Conservation (phyloP, 352 stramenopile species). For the Thraustochytrium striatum region DNA sequence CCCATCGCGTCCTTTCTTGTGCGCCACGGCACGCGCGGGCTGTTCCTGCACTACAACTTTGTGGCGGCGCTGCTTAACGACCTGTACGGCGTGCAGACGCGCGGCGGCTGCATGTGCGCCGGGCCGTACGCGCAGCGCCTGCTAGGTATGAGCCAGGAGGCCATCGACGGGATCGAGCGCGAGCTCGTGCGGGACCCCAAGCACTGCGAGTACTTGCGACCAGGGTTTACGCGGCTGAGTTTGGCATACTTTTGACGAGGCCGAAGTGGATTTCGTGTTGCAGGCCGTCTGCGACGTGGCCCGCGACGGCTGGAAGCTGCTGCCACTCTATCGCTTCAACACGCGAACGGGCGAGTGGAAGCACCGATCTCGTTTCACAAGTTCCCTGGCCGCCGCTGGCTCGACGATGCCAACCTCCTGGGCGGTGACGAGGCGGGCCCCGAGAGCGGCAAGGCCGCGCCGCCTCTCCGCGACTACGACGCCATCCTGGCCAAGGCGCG, state of each 20-base stretch:
- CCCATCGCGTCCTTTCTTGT: background rate
- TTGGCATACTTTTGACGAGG: conserved; percentile 66
- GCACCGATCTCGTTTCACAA: conserved; percentile 59
- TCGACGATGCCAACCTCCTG: conserved; percentile 51
- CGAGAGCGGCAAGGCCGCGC: too few species aligned
- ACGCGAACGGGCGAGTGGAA: conserved; percentile 86
- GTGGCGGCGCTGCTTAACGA: conserved; percentile 94
- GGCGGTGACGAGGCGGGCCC: background rate
- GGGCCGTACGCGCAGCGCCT: conserved; percentile 79
- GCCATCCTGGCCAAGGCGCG: background rate
- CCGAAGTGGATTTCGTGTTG: conserved; percentile 84
- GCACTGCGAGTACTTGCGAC: conserved; percentile 81
- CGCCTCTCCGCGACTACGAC: too few species aligned
- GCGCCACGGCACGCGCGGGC: background rate
- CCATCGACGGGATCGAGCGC: conserved; percentile 66
- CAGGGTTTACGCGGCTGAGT: conserved; percentile 87
- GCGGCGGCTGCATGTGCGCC: conserved; percentile 85
- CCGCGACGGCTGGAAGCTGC: conserved; percentile 80
- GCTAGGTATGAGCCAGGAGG: conserved; percentile 66
- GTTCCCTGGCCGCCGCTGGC: conserved; percentile 58
- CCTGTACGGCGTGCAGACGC: conserved; percentile 88
- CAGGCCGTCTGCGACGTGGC: conserved; percentile 84
- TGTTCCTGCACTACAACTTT: conserved; percentile 91
- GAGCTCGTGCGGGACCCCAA: conserved; percentile 66
- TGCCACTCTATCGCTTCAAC: conserved; percentile 89